Percentiles rank a stretch among this genome's conserved stretches.
Evolutionary conservation across 78 protist genomes (phyloP).

Genomic region (Dictyostelium intermedium): DNA sequence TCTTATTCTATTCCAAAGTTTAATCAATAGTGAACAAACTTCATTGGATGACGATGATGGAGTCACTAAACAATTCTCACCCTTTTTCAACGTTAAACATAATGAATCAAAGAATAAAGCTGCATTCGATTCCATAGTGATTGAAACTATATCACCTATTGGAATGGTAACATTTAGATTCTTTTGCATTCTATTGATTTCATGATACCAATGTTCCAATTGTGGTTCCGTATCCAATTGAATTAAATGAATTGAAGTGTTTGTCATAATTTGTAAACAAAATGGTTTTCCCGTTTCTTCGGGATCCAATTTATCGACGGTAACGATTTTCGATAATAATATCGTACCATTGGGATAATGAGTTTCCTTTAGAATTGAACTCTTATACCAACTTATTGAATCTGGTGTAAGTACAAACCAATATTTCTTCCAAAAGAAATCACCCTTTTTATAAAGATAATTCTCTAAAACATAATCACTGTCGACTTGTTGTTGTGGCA

Average conservation of each 20-base stretch:
- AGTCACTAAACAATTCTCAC: conserved; percentile 55
- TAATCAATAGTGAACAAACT: background rate
- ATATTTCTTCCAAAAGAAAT: conserved; percentile 67
- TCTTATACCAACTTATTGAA: conserved; percentile 39
- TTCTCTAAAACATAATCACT: conserved; percentile 18
- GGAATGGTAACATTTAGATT: conserved; percentile 18
- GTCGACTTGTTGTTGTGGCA: conserved; percentile 25
- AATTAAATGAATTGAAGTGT: conserved; percentile 2
- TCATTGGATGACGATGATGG: conserved; percentile 30
- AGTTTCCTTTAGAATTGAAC: conserved; percentile 32
- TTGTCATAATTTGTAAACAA: conserved; percentile 40
- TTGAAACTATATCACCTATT: conserved; percentile 27
- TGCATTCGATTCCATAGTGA: conserved; percentile 45
- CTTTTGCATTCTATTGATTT: conserved; percentile 30
- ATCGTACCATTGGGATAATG: conserved; percentile 58
- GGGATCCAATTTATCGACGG: conserved; percentile 1
- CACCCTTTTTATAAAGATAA: conserved; percentile 56
- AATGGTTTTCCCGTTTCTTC: conserved; percentile 27
- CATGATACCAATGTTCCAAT: conserved; percentile 44
- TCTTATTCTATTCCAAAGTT: background rate
- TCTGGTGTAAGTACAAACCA: conserved; percentile 47
- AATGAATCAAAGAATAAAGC: conserved; percentile 62
- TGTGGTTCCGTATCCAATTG: conserved; percentile 55
- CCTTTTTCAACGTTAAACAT: conserved; percentile 24
- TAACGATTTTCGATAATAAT: background rate